phyloP scores from a whole-genome alignment of 257 asterid species.

The Linaria vulgaris region DNA sequence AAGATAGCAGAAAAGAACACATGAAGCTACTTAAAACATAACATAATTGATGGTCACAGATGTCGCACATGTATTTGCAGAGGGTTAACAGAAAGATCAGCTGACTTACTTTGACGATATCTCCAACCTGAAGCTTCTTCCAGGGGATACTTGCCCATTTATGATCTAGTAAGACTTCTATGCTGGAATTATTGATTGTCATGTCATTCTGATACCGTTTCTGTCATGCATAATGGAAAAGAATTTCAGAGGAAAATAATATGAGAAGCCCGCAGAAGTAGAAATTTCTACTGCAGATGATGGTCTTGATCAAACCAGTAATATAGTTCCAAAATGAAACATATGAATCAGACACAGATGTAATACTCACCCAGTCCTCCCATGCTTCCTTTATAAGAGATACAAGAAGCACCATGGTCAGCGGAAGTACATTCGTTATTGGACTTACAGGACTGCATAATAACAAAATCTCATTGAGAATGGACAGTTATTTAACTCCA shows the following conservation, averaged over 20 bases:
- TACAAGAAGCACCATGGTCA: slow-evolving; percentile 94
- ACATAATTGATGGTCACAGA: slow-evolving; percentile 12
- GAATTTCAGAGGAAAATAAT: slow-evolving; percentile 24
- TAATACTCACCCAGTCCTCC: slow-evolving; percentile 98
- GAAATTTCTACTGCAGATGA: slow-evolving; percentile 23
- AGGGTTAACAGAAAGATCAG: slow-evolving; percentile 7
- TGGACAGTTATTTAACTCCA: not conserved
- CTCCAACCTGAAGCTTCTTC: slow-evolving; percentile 99
- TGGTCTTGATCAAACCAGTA: too few species aligned
- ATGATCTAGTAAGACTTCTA: slow-evolving; percentile 80
- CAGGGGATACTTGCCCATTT: slow-evolving; percentile 82
- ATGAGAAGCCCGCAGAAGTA: slow-evolving; percentile 32
- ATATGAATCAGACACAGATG: slow-evolving; percentile 3
- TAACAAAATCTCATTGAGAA: slow-evolving; percentile 21
- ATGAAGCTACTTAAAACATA: slow-evolving; percentile 8
- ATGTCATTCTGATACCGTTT: slow-evolving; percentile 95
- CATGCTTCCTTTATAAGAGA: slow-evolving; percentile 98
- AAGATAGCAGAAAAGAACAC: too few species aligned
- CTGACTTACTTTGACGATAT: slow-evolving; percentile 76
- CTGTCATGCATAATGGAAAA: slow-evolving; percentile 48
- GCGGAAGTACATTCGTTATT: slow-evolving; percentile 92
- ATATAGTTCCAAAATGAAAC: too few species aligned
- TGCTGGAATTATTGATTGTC: slow-evolving; percentile 78
- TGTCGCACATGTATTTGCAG: slow-evolving; percentile 18
- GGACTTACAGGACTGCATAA: slow-evolving; percentile 97